These are phyloP conservation scores for Salix brachista DNA, from an alignment of 345 rosid genomes.

Conservation along the genomic window DNA sequence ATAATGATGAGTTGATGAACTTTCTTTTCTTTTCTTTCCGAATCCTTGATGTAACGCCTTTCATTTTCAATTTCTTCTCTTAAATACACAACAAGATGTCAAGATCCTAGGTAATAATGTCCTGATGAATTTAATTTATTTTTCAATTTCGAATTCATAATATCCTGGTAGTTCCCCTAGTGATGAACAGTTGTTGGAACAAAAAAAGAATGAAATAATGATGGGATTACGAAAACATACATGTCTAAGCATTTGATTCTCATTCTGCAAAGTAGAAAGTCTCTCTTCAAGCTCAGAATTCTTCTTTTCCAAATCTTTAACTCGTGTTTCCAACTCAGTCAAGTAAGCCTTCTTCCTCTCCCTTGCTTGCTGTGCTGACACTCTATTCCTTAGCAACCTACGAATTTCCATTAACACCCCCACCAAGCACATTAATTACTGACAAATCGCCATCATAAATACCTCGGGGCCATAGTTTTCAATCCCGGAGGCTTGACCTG, in stretches of 20 bases:
- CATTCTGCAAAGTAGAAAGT: constrained; percentile 87
- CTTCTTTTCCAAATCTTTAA: constrained; percentile 77
- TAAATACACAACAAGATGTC: background rate
- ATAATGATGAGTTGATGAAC: constrained; percentile 7
- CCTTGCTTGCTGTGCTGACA: constrained; percentile 98
- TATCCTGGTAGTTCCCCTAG: background rate
- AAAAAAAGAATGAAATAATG: background rate
- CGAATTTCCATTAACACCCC: background rate
- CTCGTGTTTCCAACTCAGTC: constrained; percentile 71
- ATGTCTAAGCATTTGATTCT: constrained; percentile 98
- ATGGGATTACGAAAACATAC: constrained; percentile 32
- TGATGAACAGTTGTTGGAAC: background rate
- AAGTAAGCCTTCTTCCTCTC: constrained; percentile 95
- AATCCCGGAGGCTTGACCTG: too few relatives aligned
- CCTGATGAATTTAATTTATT: background rate
- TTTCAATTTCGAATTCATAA: background rate
- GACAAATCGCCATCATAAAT: constrained; percentile 13
- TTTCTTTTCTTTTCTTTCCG: background rate
- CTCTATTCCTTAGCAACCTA: constrained; percentile 98
- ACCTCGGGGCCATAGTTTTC: background rate
- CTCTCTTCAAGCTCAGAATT: constrained; percentile 92
- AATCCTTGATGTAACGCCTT: background rate
- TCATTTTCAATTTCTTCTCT: constrained; percentile 6
- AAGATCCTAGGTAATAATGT: background rate
- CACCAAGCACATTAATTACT: background rate